Conservation (phyloP, 306 rosid genomes). For the Begonia masoniana region DNA sequence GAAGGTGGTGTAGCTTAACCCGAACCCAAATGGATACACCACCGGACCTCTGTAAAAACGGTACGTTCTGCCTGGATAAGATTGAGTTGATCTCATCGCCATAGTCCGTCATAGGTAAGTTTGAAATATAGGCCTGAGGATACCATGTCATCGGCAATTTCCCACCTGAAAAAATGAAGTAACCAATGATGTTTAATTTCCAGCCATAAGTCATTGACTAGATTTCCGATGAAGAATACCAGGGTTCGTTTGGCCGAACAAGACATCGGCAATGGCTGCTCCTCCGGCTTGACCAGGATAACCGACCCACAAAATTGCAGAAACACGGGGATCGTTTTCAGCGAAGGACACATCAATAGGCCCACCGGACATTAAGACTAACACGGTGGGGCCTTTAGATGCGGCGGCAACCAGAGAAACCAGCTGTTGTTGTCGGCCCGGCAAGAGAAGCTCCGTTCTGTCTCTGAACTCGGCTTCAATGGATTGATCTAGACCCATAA, state of each 20-base stretch:
- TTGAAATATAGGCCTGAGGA: conserved; percentile 50
- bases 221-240: conserved; percentile 16
- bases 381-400: conserved; percentile 56
- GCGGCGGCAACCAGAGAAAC: conserved; percentile 55
- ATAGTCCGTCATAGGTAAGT: conserved; percentile 70
- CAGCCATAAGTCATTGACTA: too few relatives aligned
- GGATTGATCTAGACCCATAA: conserved; percentile 86
- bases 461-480: conserved; percentile 70
- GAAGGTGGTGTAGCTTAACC: conserved; percentile 48
- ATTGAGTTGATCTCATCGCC: conserved; percentile 54
- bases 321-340: conserved; percentile 32
- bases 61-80: conserved; percentile 77
- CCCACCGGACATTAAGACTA: conserved; percentile 86
- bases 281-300: conserved; percentile 95
- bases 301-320: conserved; percentile 67
- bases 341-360: conserved; percentile 68
- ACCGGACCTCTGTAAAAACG: conserved; percentile 70
- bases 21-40: conserved; percentile 73
- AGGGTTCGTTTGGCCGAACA: conserved; percentile 53
- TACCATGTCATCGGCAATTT: conserved; percentile 90
- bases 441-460: conserved; percentile 42
- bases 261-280: conserved; percentile 63
- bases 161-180: conserved; percentile 37
- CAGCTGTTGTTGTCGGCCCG: conserved; percentile 74
- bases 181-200: too few relatives aligned